Percentiles rank a stretch among this genome's conserved stretches.
phyloP scores from a whole-genome alignment of 164 flowering plant genomes.

The Macadamia integrifolia region DNA sequence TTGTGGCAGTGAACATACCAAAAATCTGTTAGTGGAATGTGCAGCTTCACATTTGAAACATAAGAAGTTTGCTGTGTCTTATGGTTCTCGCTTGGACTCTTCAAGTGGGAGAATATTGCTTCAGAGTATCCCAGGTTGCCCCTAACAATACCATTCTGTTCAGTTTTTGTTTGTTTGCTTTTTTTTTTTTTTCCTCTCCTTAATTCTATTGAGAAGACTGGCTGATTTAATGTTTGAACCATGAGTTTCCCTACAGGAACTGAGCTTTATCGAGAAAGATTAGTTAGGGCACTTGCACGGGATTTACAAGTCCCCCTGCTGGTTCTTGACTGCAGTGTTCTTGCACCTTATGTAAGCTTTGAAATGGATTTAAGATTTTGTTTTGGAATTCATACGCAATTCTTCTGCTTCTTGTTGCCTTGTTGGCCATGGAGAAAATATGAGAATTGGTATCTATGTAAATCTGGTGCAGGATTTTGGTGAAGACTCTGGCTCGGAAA shows the following conservation, averaged over 20 bases:
- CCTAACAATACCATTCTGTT: not conserved
- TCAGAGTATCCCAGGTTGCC: conserved; percentile 83
- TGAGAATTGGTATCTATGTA: not conserved
- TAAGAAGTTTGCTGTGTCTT: conserved; percentile 43
- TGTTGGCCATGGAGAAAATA: not conserved
- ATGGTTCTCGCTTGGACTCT: conserved; percentile 77
- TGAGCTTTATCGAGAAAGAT: conserved; percentile 90
- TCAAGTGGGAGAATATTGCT: conserved; percentile 92
- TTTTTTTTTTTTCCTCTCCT: no score
- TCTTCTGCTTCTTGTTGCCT: not conserved
- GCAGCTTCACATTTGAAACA: conserved; percentile 79
- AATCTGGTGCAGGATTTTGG: conserved; percentile 60
- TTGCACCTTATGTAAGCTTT: conserved; percentile 85
- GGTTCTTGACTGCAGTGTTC: conserved; percentile 86
- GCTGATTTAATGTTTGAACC: conserved; percentile 5
- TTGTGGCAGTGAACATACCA: conserved; percentile 63
- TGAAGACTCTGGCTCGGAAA: conserved; percentile 62
- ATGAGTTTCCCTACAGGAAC: conserved; percentile 47
- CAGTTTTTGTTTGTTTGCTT: not conserved
- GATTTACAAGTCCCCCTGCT: conserved; percentile 81
- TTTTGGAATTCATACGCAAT: not conserved
- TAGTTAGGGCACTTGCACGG: conserved; percentile 84
- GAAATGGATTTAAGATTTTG: conserved; percentile 1
- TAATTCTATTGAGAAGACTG: not conserved
- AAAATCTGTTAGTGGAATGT: conserved; percentile 80